Evolutionary conservation across 2,329 filamentous ascomycete species (phyloP), one percentile per base, ranked within the genome.

Genomic region (Pestalotiopsis sp.): DNA sequence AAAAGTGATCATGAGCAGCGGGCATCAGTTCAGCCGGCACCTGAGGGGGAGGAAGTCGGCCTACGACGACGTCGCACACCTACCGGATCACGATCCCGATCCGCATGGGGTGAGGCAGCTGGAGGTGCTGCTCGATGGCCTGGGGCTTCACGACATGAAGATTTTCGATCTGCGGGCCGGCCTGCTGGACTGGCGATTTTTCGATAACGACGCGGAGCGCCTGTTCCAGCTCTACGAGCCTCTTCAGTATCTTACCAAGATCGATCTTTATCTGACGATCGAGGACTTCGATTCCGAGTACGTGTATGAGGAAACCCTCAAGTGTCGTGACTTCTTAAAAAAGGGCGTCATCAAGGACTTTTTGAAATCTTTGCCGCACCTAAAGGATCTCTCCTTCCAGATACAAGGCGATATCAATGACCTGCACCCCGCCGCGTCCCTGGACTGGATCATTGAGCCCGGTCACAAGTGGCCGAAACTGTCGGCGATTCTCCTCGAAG

Each of bases 1-100:
- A 5, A 67, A 71, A 6, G 68, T 75, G 0, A 68, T 45, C 17
- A 58, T 68, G 60, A 58, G 45, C 1, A 13, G n/a, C 13, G 60
- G 49, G 2, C 13, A 65, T 38, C 4, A 31, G 12, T 68, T 27
- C 49, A 64, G 58, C 13, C 13, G 57, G 36, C 39, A 17, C 17
- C 20, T 11, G 4, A 64, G 38, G 12, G 31, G 31, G 0, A 2
- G 5, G 9, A n/a, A 7, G 23, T 4, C 31, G 2, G 13, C 11
- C 2, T 25, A 68, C 2, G 45, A 65, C 23, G 67, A 41, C 2
- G 64, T 45, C 39, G 17, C 41, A 13, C 60, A 60, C 3, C 9
- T 17, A 2, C 12, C 60, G 9, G 5, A 25, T 41, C 7, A 45
- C 12, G 25, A 57, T 7, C 49, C 11, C 6, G 5, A 45, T 14